Conservation (phyloP, 2,329 filamentous ascomycete genomes). For the Botryotinia globosa region DNA sequence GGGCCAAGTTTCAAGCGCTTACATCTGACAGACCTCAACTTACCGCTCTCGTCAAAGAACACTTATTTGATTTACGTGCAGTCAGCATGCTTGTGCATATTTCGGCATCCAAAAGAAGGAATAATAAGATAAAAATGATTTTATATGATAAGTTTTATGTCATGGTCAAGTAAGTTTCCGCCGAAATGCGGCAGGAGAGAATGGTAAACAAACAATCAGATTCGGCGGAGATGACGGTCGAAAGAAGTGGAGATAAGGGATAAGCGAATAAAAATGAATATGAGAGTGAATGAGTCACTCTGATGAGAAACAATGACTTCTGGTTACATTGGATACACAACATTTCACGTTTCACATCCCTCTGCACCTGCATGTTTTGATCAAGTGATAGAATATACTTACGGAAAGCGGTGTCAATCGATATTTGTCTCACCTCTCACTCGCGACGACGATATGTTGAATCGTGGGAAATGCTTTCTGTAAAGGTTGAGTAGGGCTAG, state of each 20-base stretch:
- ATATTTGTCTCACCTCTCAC: neutral
- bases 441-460: neutral
- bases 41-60: neutral
- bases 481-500: accelerated
- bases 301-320: neutral
- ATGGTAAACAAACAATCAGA: neutral
- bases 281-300: neutral
- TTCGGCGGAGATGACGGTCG: neutral
- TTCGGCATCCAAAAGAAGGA: neutral
- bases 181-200: neutral
- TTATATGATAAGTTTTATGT: neutral
- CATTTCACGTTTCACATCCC: neutral
- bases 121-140: neutral
- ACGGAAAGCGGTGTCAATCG: neutral
- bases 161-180: neutral
- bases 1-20: neutral
- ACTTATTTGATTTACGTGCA: neutral
- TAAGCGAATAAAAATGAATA: neutral
- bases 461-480: neutral
- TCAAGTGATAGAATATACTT: neutral
- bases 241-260: neutral
- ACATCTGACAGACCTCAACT: neutral
- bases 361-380: neutral
- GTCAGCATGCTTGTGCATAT: neutral
- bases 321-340: too few relatives aligned